Conservation (phyloP, 176 grass and related monocot genomes). For the Rhynchospora pubera region DNA sequence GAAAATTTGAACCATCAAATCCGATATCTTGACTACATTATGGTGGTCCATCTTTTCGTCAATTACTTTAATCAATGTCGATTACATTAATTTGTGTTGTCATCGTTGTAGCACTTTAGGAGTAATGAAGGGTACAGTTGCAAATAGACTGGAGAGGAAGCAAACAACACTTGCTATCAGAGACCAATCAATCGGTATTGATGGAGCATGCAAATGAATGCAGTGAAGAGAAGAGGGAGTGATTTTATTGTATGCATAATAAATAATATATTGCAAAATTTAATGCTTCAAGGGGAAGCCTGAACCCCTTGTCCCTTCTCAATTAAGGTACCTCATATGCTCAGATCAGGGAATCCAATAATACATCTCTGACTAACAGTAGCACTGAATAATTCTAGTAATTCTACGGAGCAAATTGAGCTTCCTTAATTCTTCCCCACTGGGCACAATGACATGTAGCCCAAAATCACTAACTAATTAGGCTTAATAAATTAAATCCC, state of each 20-base stretch:
- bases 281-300: conserved; percentile 7
- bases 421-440: not conserved
- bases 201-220: conserved; percentile 24
- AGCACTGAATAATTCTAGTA: not conserved
- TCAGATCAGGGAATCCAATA: conserved; percentile 10
- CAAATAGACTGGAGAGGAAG: not conserved
- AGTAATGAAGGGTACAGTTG: not conserved
- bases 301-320: not conserved
- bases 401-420: not conserved
- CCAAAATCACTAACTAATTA: not conserved
- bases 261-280: not conserved
- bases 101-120: no score
- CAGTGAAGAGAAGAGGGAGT: not conserved
- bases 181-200: not conserved
- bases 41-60: no score
- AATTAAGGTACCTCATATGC: conserved; percentile 14
- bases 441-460: not conserved
- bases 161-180: not conserved
- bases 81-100: no score
- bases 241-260: not conserved
- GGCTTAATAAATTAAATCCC: not conserved
- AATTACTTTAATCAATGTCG: no score
- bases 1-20: no score
- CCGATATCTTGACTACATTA: no score
- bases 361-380: not conserved